Percentiles rank a stretch among this genome's conserved stretches.
phyloP scores from a whole-genome alignment of 106 monocot species.

The Dendrobium chrysotoxum region DNA sequence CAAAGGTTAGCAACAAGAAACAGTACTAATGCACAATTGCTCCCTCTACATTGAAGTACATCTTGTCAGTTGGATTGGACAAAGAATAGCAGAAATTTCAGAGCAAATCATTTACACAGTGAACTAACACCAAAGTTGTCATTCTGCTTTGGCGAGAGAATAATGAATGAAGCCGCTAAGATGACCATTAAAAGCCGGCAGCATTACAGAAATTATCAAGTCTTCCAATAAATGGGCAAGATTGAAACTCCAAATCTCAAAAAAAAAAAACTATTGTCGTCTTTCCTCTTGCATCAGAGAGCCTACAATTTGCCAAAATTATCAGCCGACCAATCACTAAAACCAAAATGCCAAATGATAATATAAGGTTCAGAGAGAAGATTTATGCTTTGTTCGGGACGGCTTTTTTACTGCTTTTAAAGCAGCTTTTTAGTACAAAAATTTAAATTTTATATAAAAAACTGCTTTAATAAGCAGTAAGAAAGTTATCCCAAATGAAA shows the following conservation, averaged over 20 bases:
- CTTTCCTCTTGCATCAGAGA: not conserved
- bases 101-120: not conserved
- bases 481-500: no score
- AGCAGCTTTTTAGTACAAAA: no score
- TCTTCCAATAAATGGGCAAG: not conserved
- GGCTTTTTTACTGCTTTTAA: no score
- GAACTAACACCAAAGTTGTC: not conserved
- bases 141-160: not conserved
- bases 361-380: not conserved
- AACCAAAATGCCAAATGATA: not conserved
- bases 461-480: no score
- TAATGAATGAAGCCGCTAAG: no score
- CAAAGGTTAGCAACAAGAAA: not conserved
- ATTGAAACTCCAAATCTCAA: not conserved
- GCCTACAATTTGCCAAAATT: not conserved
- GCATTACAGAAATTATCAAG: not conserved
- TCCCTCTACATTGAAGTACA: not conserved
- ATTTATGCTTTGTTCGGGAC: no score
- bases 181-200: no score
- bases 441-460: no score
- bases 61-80: not conserved
- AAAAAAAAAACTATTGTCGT: not conserved
- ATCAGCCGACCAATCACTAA: not conserved
- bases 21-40: not conserved
- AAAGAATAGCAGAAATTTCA: constrained; percentile 5